Conservation (phyloP, 2,329 filamentous ascomycete species). For the Cercospora sp. region DNA sequence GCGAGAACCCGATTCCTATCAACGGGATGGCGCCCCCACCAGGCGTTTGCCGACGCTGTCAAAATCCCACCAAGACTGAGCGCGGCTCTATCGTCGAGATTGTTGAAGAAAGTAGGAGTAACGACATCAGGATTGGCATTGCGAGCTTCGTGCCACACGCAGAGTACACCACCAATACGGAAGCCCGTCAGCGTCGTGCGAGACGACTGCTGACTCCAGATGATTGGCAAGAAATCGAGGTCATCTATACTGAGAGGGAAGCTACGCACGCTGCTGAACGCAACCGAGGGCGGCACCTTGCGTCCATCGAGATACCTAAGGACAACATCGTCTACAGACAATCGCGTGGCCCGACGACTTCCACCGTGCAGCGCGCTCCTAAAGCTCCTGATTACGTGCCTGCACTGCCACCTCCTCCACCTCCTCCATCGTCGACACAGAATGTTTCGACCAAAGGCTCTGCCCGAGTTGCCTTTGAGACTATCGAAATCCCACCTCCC, state of each 20-base stretch:
- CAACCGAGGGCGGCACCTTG: background rate
- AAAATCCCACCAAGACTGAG: slow-evolving; percentile 31
- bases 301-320: background rate
- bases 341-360: slow-evolving; percentile 15
- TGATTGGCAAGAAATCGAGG: slow-evolving; percentile 27
- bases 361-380: background rate
- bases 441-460: background rate
- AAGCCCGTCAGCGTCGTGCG: slow-evolving; percentile 21
- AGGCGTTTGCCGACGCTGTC: slow-evolving; percentile 40
- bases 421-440: background rate
- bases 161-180: slow-evolving; percentile 24
- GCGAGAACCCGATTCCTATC: slow-evolving; percentile 37
- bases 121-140: slow-evolving; percentile 34
- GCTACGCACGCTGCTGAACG: background rate
- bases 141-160: slow-evolving; percentile 30
- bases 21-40: slow-evolving; percentile 36
- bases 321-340: slow-evolving; percentile 20
- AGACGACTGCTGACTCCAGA: slow-evolving; percentile 24
- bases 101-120: slow-evolving; percentile 30
- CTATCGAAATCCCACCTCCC: slow-evolving; percentile 18
- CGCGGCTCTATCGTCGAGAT: slow-evolving; percentile 23
- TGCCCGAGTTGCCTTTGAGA: slow-evolving; percentile 5
- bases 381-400: background rate
- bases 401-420: background rate
- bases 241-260: background rate